Evolutionary conservation across 2,329 filamentous ascomycete species (phyloP).

Genomic region (Beauveria pseudobassiana): DNA sequence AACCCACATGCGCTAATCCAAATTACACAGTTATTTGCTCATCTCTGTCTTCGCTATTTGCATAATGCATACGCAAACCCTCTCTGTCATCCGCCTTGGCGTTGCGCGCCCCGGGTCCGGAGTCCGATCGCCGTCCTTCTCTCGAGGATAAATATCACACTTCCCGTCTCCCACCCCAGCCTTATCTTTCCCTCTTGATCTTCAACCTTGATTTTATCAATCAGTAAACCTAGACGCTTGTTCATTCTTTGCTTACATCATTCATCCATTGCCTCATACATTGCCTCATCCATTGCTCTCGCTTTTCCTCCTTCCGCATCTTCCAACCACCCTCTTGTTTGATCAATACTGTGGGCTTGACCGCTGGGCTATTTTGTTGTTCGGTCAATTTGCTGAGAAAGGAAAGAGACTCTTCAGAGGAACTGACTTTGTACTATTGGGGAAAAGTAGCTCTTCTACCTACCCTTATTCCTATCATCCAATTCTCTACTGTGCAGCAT

Average conservation of each 20-base stretch:
- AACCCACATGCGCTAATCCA: constrained; percentile 12
- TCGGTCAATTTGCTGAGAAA: not conserved
- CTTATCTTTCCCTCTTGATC: not conserved
- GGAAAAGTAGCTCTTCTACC: constrained; percentile 17
- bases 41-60: constrained; percentile 7
- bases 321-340: not conserved
- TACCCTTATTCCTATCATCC: constrained; percentile 17
- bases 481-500: constrained; percentile 14
- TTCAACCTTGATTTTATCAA: not conserved
- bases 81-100: not conserved
- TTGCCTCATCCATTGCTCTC: not conserved
- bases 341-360: not conserved
- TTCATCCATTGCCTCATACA: not conserved
- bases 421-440: constrained; percentile 1
- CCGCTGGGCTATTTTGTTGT: not conserved
- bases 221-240: not conserved
- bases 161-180: not conserved
- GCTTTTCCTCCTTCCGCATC: not conserved
- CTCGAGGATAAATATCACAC: constrained; percentile 9
- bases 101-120: not conserved
- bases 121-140: constrained; percentile 4
- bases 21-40: not conserved
- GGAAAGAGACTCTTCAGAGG: not conserved
- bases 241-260: not conserved
- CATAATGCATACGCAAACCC: not conserved